Evolutionary conservation across 192 early-diverging fungal genomes (phyloP).

Genomic region (Gaertneriomyces sp.): DNA sequence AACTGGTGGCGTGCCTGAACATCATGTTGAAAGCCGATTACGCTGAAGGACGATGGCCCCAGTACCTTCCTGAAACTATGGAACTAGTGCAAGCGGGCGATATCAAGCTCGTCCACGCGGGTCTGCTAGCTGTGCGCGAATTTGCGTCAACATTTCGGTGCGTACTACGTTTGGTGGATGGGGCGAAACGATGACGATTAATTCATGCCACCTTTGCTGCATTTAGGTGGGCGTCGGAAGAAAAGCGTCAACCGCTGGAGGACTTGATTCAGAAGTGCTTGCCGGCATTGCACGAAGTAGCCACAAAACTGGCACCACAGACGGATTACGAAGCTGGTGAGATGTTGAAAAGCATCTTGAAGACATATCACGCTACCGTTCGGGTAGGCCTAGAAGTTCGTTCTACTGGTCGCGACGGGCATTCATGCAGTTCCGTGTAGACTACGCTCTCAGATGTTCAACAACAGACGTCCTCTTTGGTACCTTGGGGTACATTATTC

Average conservation of each 20-base stretch:
- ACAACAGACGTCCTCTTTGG: constrained; percentile 65
- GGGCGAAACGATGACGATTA: too few relatives aligned
- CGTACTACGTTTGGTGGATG: constrained; percentile 7
- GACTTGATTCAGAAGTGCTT: constrained; percentile 73
- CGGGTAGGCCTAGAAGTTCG: constrained; percentile 32
- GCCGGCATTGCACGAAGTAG: constrained; percentile 75
- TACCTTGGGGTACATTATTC: constrained; percentile 87
- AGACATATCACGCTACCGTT: constrained; percentile 73
- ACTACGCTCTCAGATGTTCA: constrained; percentile 56
- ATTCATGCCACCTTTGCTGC: constrained; percentile 16
- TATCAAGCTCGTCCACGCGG: constrained; percentile 65
- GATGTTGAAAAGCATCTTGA: constrained; percentile 81
- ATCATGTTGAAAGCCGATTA: constrained; percentile 76
- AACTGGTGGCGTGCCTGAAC: constrained; percentile 74
- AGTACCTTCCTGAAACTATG: constrained; percentile 66
- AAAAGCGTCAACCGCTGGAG: constrained; percentile 63
- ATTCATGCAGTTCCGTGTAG: constrained; percentile 12
- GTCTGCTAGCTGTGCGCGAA: constrained; percentile 75
- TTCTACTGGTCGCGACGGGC: neutral
- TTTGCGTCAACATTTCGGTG: constrained; percentile 76
- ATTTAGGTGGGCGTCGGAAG: constrained; percentile 56
- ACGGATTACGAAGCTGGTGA: constrained; percentile 73
- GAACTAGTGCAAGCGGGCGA: constrained; percentile 63
- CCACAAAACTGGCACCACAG: constrained; percentile 54
- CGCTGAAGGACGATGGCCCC: constrained; percentile 66